phyloP scores from a whole-genome alignment of 2,329 filamentous ascomycete genomes.

The Cordyceps militaris region DNA sequence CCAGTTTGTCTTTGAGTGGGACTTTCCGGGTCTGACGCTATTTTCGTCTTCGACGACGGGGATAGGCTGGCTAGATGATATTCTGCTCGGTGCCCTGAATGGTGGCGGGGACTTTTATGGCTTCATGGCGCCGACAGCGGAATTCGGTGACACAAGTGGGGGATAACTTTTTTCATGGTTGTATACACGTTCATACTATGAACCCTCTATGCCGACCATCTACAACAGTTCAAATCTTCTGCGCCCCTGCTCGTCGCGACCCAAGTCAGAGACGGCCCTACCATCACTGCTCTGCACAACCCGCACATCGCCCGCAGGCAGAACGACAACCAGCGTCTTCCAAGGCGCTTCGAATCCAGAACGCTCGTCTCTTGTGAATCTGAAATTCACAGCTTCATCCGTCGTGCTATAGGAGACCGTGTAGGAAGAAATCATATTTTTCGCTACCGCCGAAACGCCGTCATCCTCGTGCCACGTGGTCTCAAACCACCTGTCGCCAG shows the following conservation, averaged over 20 bases:
- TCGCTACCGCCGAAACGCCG: conserved; percentile 25
- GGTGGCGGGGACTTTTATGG: conserved; percentile 19
- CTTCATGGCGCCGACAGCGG: background rate
- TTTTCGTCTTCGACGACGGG: conserved; percentile 26
- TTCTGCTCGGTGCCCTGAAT: conserved; percentile 19
- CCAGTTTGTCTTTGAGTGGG: conserved; percentile 52
- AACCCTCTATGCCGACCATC: background rate
- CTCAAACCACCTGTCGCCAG: conserved; percentile 21
- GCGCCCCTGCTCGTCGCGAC: conserved; percentile 18
- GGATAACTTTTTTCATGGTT: background rate
- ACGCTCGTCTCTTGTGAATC: conserved; percentile 24
- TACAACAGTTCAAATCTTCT: conserved; percentile 16
- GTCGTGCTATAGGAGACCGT: conserved; percentile 22
- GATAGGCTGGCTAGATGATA: conserved; percentile 22
- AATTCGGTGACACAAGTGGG: background rate
- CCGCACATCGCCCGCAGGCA: conserved; percentile 27
- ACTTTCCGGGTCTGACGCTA: conserved; percentile 45
- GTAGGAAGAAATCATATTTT: conserved; percentile 28
- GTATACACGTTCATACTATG: background rate
- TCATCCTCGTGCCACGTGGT: conserved; percentile 33
- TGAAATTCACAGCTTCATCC: conserved; percentile 19
- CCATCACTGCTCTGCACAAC: conserved; percentile 14
- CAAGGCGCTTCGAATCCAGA: conserved; percentile 29
- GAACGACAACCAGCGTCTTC: conserved; percentile 25
- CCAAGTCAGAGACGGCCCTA: conserved; percentile 12